Evolutionary conservation across 2,329 filamentous ascomycete genomes (phyloP).

Genomic region (Mariannaea elegans): DNA sequence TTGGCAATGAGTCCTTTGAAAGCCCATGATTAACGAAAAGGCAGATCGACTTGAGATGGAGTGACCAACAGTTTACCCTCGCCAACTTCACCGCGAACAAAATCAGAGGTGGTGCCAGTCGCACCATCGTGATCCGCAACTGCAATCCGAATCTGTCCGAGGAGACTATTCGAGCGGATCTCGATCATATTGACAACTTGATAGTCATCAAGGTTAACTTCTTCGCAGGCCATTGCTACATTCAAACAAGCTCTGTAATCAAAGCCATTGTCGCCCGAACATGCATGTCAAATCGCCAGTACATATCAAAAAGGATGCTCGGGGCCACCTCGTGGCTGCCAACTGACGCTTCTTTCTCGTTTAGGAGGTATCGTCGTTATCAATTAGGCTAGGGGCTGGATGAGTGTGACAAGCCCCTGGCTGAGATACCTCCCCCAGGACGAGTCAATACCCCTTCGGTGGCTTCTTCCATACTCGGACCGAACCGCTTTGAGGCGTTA

Average conservation of each 20-base stretch:
- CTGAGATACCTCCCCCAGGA: conserved; percentile 31
- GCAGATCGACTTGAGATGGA: conserved; percentile 76
- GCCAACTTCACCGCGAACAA: conserved; percentile 70
- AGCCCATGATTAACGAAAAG: neutral
- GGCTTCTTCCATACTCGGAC: conserved; percentile 42
- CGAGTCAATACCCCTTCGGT: conserved; percentile 10
- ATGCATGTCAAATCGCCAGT: conserved; percentile 76
- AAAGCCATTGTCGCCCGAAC: conserved; percentile 78
- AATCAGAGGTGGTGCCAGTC: conserved; percentile 71
- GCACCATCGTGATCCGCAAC: conserved; percentile 76
- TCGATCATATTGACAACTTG: conserved; percentile 85
- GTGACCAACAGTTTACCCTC: conserved; percentile 74
- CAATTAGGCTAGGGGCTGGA: conserved; percentile 77
- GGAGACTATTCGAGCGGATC: conserved; percentile 71
- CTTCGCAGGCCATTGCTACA: conserved; percentile 66
- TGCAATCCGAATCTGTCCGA: conserved; percentile 68
- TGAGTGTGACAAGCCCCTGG: conserved; percentile 72
- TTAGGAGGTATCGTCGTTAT: conserved; percentile 72
- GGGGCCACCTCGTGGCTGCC: neutral
- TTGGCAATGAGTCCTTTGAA: too few species aligned
- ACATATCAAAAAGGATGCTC: conserved; percentile 37
- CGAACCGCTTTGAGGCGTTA: conserved; percentile 71
- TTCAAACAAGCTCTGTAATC: conserved; percentile 80
- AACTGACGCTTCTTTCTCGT: conserved; percentile 43
- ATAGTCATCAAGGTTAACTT: conserved; percentile 73